A percentile compares a stretch with the other conserved stretches of the same genome.
These are phyloP conservation scores for Mucor indicus DNA, from an alignment of 371 early-diverging fungal species.

Conservation along the genomic window DNA sequence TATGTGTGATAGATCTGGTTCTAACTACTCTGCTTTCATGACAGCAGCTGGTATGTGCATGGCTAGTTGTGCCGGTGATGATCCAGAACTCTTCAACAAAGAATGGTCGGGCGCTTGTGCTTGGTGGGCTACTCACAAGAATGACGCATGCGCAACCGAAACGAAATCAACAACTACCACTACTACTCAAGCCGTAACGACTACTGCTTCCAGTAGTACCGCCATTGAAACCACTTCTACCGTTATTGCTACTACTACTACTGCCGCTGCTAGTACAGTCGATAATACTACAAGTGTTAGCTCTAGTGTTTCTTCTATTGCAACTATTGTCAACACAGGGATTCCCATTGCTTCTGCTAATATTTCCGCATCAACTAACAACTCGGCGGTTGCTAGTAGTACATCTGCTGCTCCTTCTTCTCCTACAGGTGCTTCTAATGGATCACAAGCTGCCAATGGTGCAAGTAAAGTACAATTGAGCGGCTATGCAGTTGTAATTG, in stretches of 20 bases:
- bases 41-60: slow-evolving; percentile 39
- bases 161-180: slow-evolving; percentile 3
- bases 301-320: no score
- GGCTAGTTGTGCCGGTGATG: slow-evolving; percentile 20
- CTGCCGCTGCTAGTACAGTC: neutral
- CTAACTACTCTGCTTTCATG: slow-evolving; percentile 33
- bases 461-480: slow-evolving; percentile 9
- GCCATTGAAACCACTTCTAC: slow-evolving; percentile 1
- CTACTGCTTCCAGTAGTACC: slow-evolving; percentile 2
- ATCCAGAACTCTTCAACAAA: slow-evolving; percentile 16
- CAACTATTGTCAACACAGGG: no score
- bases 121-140: slow-evolving; percentile 21
- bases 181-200: neutral
- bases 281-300: neutral
- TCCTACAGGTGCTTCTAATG: neutral
- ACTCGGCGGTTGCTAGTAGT: neutral
- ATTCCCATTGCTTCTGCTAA: neutral
- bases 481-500: slow-evolving; percentile 4
- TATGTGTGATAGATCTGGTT: slow-evolving; percentile 24
- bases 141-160: slow-evolving; percentile 9
- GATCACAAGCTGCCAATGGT: no score
- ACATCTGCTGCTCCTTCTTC: neutral
- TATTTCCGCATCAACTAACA: neutral
- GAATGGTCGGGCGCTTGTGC: slow-evolving; percentile 25
- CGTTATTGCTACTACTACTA: neutral